Conservation (phyloP, 495 filamentous ascomycete species). For the Lophiostoma macrostomum region DNA sequence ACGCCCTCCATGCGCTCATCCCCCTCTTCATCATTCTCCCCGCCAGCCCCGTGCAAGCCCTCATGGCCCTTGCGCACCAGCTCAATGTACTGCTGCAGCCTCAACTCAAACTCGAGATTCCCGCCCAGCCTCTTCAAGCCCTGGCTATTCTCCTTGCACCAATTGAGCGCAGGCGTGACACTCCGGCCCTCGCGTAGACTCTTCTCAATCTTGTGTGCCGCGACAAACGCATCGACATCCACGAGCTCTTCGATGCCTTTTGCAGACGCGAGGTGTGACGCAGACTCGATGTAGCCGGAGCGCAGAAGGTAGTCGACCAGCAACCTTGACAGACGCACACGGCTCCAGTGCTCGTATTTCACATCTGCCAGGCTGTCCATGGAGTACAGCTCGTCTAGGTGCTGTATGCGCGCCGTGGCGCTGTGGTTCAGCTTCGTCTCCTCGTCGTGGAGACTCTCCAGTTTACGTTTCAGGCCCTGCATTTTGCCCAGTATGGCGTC, state of each 20-base stretch:
- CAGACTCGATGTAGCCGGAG: conserved; percentile 76
- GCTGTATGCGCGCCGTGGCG: conserved; percentile 69
- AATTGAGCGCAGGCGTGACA: conserved; percentile 67
- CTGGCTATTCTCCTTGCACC: conserved; percentile 91
- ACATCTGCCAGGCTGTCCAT: conserved; percentile 85
- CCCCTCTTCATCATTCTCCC: not conserved
- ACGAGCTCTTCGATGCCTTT: conserved; percentile 75
- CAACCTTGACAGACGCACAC: conserved; percentile 73
- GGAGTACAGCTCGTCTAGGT: conserved; percentile 73
- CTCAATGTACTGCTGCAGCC: conserved; percentile 95
- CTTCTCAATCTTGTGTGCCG: conserved; percentile 71
- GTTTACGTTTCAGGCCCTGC: conserved; percentile 82
- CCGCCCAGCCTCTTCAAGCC: conserved; percentile 82
- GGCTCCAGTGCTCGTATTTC: conserved; percentile 89
- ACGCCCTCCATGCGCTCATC: not conserved
- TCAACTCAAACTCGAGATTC: conserved; percentile 87
- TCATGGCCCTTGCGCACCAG: conserved; percentile 57
- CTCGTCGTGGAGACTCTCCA: conserved; percentile 71
- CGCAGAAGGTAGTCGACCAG: conserved; percentile 87
- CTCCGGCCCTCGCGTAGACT: conserved; percentile 69
- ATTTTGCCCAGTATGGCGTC: conserved; percentile 81
- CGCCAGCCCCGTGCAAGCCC: not conserved
- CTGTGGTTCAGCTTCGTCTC: conserved; percentile 71
- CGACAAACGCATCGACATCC: conserved; percentile 83
- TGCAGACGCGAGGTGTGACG: conserved; percentile 66